Percentiles rank a stretch among this genome's conserved stretches.
Evolutionary conservation across 176 grass and related monocot genomes (phyloP).

Genomic region (Rhynchospora pubera): DNA sequence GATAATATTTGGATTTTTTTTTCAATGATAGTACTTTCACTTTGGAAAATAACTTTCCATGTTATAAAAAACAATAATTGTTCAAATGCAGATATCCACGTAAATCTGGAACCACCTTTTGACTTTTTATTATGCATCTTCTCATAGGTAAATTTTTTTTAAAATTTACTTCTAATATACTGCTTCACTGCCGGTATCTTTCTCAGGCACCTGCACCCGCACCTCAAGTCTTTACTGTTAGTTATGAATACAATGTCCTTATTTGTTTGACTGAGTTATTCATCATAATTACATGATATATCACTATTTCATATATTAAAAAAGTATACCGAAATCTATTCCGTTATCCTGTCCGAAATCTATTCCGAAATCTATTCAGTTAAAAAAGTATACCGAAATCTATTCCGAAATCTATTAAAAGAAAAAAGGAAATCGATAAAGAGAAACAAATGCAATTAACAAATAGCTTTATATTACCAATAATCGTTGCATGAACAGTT

Average conservation of each 20-base stretch:
- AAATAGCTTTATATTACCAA: conserved; percentile 25
- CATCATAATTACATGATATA: background rate
- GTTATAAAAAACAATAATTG: background rate
- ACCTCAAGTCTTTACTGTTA: no score
- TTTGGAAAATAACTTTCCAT: background rate
- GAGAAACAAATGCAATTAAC: background rate
- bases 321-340: background rate
- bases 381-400: no score
- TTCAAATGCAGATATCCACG: background rate
- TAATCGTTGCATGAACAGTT: conserved; percentile 66
- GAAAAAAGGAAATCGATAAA: background rate
- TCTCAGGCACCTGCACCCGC: background rate
- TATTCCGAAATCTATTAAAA: no score
- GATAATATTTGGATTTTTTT: no score
- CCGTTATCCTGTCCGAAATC: background rate
- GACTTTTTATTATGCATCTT: no score
- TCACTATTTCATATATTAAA: background rate
- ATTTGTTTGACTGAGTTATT: background rate
- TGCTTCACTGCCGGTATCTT: background rate
- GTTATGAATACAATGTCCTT: no score
- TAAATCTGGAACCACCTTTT: no score
- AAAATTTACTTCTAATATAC: background rate
- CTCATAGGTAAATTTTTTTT: no score
- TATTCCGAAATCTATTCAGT: no score
- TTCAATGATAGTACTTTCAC: no score